Evolutionary conservation across 2,329 filamentous ascomycete genomes (phyloP), one percentile per base, ranked within the genome.

Genomic region (Biscogniauxia marginata): DNA sequence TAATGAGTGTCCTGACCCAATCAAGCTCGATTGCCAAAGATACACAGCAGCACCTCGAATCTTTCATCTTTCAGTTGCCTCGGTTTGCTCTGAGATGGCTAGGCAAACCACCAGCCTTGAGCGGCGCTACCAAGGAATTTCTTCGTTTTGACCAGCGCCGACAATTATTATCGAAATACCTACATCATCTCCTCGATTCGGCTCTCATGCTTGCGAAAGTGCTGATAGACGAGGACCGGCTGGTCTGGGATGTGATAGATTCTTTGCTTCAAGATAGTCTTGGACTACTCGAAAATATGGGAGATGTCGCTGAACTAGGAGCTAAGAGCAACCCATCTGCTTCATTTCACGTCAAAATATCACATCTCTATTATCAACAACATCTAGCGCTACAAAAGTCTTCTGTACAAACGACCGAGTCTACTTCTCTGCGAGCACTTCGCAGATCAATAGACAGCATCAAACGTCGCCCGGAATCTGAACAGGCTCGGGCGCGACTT

Each of bases 331-430:
- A 73, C 22, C 63, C 71, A 7, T 61, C 71, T 19, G 63, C 68
- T n/a, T 76, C 75, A 2, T 84, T 85, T 61, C 77, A 83, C 55
- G 80, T 88, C 59, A 89, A 86, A 64, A 82, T 91, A 22, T 91
- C 88, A 0, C 87, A 88, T 63, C 77, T 89, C 3, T 90, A 90
- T 67, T 91, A 87, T 68, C 77, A 84, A n/a, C 77, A 83, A 49
- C 84, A 85, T 65, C 73, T 82, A 18, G 75, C 78, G 46, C 68
- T 84, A 57, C 73, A 78, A 13, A 82, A 81, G 50, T 71, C 74
- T 21, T 62, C 72, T 0, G 72, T 73, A 3, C 76, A 75, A 24
- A 60, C 70, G 1, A 74, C 75, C n/a, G 76, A 79, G 49, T 61
- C 67, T 5, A 70, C 74, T 18, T 75, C 81, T 1, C 70, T 88